phyloP scores from a whole-genome alignment of 768 basidiomycete species.

The Boletus pseudo-olivaceus region DNA sequence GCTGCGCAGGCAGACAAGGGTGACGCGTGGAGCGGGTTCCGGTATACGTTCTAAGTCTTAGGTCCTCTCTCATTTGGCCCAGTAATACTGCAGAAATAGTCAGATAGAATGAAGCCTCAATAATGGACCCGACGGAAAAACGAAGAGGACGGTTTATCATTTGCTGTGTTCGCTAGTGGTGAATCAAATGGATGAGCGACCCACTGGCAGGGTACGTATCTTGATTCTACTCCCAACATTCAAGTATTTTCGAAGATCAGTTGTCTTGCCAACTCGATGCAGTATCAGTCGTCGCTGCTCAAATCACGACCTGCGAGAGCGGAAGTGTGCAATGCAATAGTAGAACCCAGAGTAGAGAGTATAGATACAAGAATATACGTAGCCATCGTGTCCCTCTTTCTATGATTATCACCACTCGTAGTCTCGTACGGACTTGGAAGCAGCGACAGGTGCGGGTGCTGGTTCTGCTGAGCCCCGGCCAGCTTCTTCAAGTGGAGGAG shows the following conservation, averaged over 20 bases:
- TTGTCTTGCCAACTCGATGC: background rate
- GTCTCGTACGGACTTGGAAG: constrained; percentile 38
- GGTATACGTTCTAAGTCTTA: constrained; percentile 46
- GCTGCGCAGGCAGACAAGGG: constrained; percentile 59
- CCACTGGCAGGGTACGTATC: background rate
- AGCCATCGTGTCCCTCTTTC: constrained; percentile 2
- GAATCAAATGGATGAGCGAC: background rate
- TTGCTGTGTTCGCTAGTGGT: background rate
- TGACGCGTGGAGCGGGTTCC: constrained; percentile 75
- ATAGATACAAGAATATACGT: constrained; percentile 23
- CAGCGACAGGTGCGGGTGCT: constrained; percentile 47
- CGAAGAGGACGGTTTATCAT: background rate
- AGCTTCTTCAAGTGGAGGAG: constrained; percentile 56
- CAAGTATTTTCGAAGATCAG: background rate
- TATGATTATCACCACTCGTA: constrained; percentile 11
- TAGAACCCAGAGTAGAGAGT: constrained; percentile 39
- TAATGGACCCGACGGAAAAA: background rate
- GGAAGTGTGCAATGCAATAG: constrained; percentile 47
- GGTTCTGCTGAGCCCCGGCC: constrained; percentile 38
- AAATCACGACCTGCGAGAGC: constrained; percentile 7
- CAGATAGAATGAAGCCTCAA: background rate
- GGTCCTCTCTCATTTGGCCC: background rate
- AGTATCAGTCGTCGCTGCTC: background rate
- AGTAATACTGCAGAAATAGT: background rate
- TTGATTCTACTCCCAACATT: background rate